Conservation (phyloP, 257 asterid genomes). For the Buddleja alternifolia region DNA sequence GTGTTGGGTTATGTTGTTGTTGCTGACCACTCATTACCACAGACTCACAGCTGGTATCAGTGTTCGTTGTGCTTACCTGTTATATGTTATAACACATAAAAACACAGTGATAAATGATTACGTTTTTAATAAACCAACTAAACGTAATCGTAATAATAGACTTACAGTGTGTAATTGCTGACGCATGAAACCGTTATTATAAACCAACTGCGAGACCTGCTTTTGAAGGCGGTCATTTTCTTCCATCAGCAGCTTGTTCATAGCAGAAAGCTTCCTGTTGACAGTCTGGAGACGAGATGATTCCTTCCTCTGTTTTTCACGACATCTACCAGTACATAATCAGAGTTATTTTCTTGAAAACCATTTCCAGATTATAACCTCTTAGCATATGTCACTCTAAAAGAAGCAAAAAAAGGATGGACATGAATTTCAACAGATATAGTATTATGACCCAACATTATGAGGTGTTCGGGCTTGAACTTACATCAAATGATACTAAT, state of each 20-base stretch:
- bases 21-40: conserved; percentile 71
- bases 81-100: conserved; percentile 18
- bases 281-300: conserved; percentile 58
- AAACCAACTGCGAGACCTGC: conserved; percentile 64
- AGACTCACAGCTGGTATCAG: conserved; percentile 70
- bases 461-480: too few species aligned
- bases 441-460: neutral
- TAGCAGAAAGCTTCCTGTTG: conserved; percentile 60
- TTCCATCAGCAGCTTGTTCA: conserved; percentile 67
- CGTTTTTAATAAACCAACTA: too few species aligned
- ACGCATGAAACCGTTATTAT: conserved; percentile 59
- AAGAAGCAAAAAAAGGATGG: neutral
- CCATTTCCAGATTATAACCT: neutral
- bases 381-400: neutral
- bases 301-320: conserved; percentile 67
- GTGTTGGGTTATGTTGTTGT: conserved; percentile 60
- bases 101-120: neutral
- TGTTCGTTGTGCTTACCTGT: conserved; percentile 57
- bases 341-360: neutral
- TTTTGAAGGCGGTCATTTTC: conserved; percentile 69
- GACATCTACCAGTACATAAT: conserved; percentile 43
- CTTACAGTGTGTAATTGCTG: conserved; percentile 54
- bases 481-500: neutral
- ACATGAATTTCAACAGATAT: neutral
- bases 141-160: neutral